Evolutionary conservation across 179 eudicot genomes (phyloP).

Genomic region (Monotropa hypopitys): DNA sequence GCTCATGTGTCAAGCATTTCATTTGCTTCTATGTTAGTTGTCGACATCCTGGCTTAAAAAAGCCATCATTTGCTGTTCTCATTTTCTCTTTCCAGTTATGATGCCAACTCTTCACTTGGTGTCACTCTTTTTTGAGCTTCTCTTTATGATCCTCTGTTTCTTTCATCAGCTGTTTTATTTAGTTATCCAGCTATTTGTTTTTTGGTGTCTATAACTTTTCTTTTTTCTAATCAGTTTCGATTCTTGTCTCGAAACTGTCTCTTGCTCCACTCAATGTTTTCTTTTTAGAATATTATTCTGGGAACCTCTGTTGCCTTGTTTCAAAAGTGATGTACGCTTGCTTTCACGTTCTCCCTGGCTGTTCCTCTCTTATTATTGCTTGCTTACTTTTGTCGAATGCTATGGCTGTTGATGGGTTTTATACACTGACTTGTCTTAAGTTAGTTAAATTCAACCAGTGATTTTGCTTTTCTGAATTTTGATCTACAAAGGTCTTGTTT

Average conservation of each 20-base stretch:
- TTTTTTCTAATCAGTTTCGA: background rate
- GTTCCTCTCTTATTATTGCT: background rate
- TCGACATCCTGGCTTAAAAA: background rate
- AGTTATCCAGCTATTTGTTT: background rate
- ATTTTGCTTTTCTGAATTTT: background rate
- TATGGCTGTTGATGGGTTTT: background rate
- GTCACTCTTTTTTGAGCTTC: background rate
- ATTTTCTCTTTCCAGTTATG: slow-evolving; percentile 2
- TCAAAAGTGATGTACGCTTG: background rate
- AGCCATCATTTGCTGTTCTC: background rate
- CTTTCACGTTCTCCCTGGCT: background rate
- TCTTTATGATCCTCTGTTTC: no score
- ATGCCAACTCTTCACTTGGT: background rate
- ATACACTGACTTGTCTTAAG: background rate
- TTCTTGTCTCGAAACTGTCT: background rate
- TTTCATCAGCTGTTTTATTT: background rate
- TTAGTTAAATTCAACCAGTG: background rate
- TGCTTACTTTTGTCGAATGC: background rate
- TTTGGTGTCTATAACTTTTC: background rate
- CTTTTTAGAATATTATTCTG: background rate
- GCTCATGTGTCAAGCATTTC: background rate
- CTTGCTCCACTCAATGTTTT: background rate
- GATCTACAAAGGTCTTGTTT: background rate
- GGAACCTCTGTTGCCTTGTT: background rate
- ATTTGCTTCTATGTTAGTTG: background rate